Percentiles rank a stretch among this genome's conserved stretches.
Evolutionary conservation across 2,329 filamentous ascomycete species (phyloP).

Genomic region (Fusarium illudens): DNA sequence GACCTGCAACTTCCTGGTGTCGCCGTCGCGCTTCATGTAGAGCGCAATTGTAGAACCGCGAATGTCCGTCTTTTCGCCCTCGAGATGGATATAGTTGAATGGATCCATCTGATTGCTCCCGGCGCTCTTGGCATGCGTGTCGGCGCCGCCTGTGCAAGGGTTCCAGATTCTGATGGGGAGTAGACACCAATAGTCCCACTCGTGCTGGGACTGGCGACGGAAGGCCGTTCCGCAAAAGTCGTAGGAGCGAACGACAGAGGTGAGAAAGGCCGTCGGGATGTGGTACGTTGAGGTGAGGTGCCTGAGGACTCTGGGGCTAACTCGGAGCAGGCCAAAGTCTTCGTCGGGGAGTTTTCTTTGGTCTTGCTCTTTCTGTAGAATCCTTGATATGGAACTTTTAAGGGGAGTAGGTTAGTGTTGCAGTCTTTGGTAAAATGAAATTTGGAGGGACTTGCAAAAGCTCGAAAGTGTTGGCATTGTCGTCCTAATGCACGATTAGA

Average conservation of each 20-base stretch:
- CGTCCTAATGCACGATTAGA: background rate
- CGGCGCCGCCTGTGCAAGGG: background rate
- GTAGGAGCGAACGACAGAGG: background rate
- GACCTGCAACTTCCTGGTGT: background rate
- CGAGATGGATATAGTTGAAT: background rate
- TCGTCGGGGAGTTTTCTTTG: fast-evolving
- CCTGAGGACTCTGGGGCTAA: background rate
- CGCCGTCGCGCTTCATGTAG: background rate
- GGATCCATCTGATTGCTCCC: background rate
- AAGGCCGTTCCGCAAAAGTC: background rate
- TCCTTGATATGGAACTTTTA: background rate
- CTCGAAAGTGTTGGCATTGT: background rate
- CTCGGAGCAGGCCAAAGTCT: background rate
- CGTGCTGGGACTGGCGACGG: background rate
- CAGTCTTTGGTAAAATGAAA: background rate
- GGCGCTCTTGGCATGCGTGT: background rate
- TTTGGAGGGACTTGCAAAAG: background rate
- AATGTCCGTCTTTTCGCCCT: fast-evolving
- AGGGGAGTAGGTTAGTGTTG: background rate
- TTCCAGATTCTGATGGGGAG: background rate
- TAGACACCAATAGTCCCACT: background rate
- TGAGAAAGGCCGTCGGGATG: background rate
- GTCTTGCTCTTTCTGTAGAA: background rate
- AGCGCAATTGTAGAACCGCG: fast-evolving
- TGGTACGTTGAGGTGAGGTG: background rate